These are phyloP conservation scores for Gypsophila paniculata DNA, from an alignment of 179 eudicot species.

Conservation along the genomic window DNA sequence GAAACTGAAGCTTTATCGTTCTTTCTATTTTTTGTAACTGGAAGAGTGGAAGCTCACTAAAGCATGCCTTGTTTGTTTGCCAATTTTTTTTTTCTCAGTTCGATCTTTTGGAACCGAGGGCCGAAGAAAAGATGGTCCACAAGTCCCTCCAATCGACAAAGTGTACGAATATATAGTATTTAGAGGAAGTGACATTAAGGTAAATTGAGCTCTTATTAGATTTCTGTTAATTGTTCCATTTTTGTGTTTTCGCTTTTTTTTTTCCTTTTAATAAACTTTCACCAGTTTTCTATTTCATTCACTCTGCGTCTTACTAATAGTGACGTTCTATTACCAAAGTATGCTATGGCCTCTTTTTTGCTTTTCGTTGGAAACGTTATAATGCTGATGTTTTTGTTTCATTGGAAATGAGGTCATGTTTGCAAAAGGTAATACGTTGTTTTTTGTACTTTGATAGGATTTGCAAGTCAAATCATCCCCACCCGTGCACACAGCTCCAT, in stretches of 20 bases:
- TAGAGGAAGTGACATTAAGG: constrained; percentile 63
- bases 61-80: neutral
- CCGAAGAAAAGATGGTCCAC: constrained; percentile 49
- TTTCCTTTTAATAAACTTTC: neutral
- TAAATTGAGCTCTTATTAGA: constrained; percentile 16
- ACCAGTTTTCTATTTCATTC: neutral
- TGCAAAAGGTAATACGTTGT: neutral
- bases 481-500: constrained; percentile 36
- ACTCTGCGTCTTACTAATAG: neutral
- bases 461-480: constrained; percentile 54
- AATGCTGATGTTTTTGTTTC: neutral
- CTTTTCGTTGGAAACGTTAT: neutral
- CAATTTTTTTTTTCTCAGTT: constrained; percentile 32
- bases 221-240: neutral
- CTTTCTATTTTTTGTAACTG: neutral
- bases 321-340: neutral
- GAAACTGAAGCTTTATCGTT: neutral
- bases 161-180: constrained; percentile 56
- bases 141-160: constrained; percentile 47
- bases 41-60: neutral
- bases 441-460: constrained; percentile 35
- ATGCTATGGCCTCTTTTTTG: neutral
- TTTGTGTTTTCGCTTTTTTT: neutral
- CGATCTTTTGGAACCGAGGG: constrained; percentile 64
- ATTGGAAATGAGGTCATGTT: neutral